Evolutionary conservation across 192 early-diverging fungal genomes (phyloP).

Genomic region (Coemansia sp.): DNA sequence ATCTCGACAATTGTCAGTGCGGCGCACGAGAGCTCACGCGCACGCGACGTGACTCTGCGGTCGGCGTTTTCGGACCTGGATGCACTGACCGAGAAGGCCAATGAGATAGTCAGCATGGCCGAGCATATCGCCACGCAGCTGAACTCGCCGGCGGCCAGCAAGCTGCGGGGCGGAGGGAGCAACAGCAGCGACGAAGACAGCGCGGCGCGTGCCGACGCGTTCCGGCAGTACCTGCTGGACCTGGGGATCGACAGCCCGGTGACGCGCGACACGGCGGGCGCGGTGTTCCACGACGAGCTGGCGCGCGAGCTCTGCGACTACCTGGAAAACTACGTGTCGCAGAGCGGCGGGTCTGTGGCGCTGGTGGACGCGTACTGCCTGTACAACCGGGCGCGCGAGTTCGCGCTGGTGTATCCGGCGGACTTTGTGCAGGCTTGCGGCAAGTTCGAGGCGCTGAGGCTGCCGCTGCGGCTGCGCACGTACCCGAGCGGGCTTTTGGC

Average conservation of each 20-base stretch:
- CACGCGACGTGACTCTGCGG: slow-evolving; percentile 64
- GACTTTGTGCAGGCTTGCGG: slow-evolving; percentile 80
- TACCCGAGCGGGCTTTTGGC: slow-evolving; percentile 81
- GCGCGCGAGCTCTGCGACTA: slow-evolving; percentile 85
- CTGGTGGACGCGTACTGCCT: slow-evolving; percentile 91
- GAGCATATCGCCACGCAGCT: slow-evolving; percentile 52
- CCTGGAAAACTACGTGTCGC: slow-evolving; percentile 62
- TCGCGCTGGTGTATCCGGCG: slow-evolving; percentile 87
- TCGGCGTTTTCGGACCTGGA: slow-evolving; percentile 89
- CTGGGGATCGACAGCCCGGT: slow-evolving; percentile 90
- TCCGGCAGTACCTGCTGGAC: slow-evolving; percentile 68
- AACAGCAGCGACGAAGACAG: slow-evolving; percentile 34
- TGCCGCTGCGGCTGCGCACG: slow-evolving; percentile 72
- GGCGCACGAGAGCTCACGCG: slow-evolving; percentile 64
- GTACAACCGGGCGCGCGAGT: slow-evolving; percentile 90
- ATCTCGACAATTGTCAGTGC: slow-evolving; percentile 49
- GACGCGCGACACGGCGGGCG: slow-evolving; percentile 86
- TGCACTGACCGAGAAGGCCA: slow-evolving; percentile 81
- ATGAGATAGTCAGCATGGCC: slow-evolving; percentile 75
- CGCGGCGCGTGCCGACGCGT: slow-evolving; percentile 26
- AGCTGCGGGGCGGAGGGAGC: slow-evolving; percentile 23
- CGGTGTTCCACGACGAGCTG: slow-evolving; percentile 83
- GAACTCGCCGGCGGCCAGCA: slow-evolving; percentile 44
- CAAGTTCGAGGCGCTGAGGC: slow-evolving; percentile 62
- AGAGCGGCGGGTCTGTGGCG: slow-evolving; percentile 71